Base-by-base conservation (phyloP, 148 eudicot genomes). In the Amaranthus hypochondriacus region DNA sequence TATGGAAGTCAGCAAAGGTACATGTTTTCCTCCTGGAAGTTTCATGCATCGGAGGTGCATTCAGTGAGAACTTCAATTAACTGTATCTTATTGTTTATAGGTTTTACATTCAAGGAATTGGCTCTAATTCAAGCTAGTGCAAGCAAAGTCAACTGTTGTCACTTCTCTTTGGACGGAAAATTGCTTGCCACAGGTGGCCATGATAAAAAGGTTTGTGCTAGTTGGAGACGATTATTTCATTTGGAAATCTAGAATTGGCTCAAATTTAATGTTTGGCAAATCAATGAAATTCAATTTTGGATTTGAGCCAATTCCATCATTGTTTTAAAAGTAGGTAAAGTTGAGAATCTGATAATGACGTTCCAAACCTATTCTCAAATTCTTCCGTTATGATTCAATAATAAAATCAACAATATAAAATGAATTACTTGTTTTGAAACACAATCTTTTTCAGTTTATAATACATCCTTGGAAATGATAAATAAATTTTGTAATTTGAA, bases 121-220 rank as follows among this genome's bases (percentile, higher is more conserved):
- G 84, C 81, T 8, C 71, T 66, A 49, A 81, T 87, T 72, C 83
- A 77, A 78, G 79, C 82, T 44, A 84, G 87, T 74, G 70, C 75
- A 43, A 84, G 77, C 81, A 88, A 85, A 79, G 93, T 90, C 73
- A 83, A 80, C 54, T 89, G 92, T 55, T 93, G 96, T 78, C 86
- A 93, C 76, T 87, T 93, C 71, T 93, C 98, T 62, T 80, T 86
- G 1, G 92, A 93, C 73, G 98, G 98, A 72, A 90, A 89, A 78
- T 82, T 93, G 69, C 85, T 93, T 69, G 98, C 96, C 68, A 87
- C 89, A 71, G 96, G 96, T 73, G 96, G 98, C 63, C 86, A 87
- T 77, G 96, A 93, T 81, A 89, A 89, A 79, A 90, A 87, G 90
- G 96, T 90, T 62, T 42, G 82, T 74, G 51, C 63, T 55, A 28